Conservation (phyloP, 2,329 filamentous ascomycete genomes). For the Aureobasidium vineae region DNA sequence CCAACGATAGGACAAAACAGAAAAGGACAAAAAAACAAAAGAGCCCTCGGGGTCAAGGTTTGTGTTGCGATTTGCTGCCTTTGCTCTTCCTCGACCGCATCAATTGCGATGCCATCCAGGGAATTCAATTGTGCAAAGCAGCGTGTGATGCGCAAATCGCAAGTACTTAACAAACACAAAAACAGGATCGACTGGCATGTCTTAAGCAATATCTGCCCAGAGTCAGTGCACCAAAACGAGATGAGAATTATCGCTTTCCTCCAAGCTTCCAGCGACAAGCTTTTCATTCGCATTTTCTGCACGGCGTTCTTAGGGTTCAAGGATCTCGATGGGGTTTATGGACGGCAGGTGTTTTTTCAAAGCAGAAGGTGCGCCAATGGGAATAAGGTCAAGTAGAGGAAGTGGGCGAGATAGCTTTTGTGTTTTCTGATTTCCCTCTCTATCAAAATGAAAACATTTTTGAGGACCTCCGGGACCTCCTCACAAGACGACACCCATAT, state of each 20-base stretch:
- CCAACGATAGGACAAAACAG: neutral
- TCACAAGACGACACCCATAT: neutral
- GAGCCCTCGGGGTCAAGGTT: slow-evolving; percentile 11
- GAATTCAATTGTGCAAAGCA: neutral
- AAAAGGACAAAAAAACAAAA: slow-evolving; percentile 12
- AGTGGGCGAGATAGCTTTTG: slow-evolving; percentile 12
- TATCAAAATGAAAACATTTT: slow-evolving; percentile 3
- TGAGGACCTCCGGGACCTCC: slow-evolving; percentile 14
- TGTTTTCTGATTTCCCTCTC: neutral
- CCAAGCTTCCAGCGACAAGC: neutral
- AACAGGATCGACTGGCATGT: neutral
- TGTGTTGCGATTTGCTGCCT: slow-evolving; percentile 5
- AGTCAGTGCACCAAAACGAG: neutral
- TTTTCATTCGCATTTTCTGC: slow-evolving; percentile 1
- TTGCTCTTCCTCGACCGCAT: neutral
- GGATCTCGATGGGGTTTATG: neutral
- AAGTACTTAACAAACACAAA: slow-evolving; percentile 10
- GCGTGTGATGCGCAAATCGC: neutral
- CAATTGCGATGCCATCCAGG: neutral
- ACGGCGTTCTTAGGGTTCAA: neutral
- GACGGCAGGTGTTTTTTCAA: neutral
- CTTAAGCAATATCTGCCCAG: neutral
- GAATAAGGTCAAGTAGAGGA: slow-evolving; percentile 19
- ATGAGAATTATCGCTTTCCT: neutral
- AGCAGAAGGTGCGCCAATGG: neutral